Evolutionary conservation across 805 yeast species (phyloP).

Genomic region (Zygosaccharomyces gambellarensis): DNA sequence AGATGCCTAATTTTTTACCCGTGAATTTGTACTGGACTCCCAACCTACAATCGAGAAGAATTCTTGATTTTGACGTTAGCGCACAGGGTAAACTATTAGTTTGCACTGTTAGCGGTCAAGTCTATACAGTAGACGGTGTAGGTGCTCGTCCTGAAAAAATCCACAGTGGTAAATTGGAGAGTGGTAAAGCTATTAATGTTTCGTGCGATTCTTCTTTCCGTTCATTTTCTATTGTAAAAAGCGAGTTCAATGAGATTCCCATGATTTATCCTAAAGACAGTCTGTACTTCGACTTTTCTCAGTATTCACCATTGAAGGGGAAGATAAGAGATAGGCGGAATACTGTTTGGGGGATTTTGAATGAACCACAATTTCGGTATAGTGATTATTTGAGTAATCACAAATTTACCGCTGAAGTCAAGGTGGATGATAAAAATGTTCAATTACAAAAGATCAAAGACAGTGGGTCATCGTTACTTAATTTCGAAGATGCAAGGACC

Average conservation of each 20-base stretch:
- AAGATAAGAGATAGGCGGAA: not conserved
- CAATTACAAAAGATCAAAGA: not conserved
- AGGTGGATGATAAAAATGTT: conserved; percentile 8
- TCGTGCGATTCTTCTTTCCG: conserved; percentile 59
- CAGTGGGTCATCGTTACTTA: conserved; percentile 1
- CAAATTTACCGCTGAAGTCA: conserved; percentile 5
- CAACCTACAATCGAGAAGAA: conserved; percentile 42
- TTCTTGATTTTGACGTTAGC: conserved; percentile 59
- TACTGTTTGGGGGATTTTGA: conserved; percentile 2
- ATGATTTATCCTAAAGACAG: conserved; percentile 45
- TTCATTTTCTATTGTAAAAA: conserved; percentile 63
- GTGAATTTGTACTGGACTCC: conserved; percentile 60
- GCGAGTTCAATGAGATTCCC: conserved; percentile 57
- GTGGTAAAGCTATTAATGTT: conserved; percentile 44
- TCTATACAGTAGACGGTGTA: conserved; percentile 36
- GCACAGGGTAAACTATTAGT: conserved; percentile 65
- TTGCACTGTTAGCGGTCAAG: conserved; percentile 66
- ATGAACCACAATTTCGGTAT: conserved; percentile 3
- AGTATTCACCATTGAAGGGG: conserved; percentile 45
- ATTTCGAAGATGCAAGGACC: conserved; percentile 1
- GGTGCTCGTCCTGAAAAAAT: conserved; percentile 18
- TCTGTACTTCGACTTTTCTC: conserved; percentile 49
- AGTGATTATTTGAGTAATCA: conserved; percentile 5
- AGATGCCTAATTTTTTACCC: conserved; percentile 41
- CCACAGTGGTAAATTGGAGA: conserved; percentile 34